Evolutionary conservation across 495 filamentous ascomycete species (phyloP), one percentile per base, ranked within the genome.

Genomic region (Hypoxylon lenormandii): DNA sequence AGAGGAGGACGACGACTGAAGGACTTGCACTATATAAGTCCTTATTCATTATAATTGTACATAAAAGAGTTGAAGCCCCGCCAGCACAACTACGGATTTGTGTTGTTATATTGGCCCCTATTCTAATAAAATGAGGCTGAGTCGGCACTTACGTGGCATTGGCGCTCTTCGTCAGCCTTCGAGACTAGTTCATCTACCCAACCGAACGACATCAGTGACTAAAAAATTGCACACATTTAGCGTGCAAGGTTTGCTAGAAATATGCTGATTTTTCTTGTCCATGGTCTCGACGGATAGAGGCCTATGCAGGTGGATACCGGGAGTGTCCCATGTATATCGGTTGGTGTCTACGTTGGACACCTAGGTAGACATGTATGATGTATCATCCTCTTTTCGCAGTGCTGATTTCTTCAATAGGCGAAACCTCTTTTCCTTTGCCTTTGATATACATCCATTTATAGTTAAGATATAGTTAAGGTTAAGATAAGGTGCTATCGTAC

Each of bases 1-100:
- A 15, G 91, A 96, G 13, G 90, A 94, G 43, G 92, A 96, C 60
- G 83, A 82, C 26, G 78, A 84, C 38, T 76, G 45, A 74, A 58
- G 33, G 36, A 33, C n/a, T 55, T 16, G 1, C 16, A 6, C 16
- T 16, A 10, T 19, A 16, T 21, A 11, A 18, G 16, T 19, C 3
- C 7, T 8, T 42, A 42, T 21, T 16, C 42, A 3, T 45, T 16
- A 16, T 33, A 33, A 33, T 21, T 45, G 42, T 45, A 45, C 16
- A 45, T 45, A 45, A 45, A 45, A 33, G 10, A 33, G 30, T 8
- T 1, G 30, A 33, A 19, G 42, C 4, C 42, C 8, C 16, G n/a
- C 16, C 42, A 45, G 8, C 4, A 45, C 16, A 45, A 19, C 16
- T 45, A 45, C n/a, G 13, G 11, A 45, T 18, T 18, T 7, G 42